Evolutionary conservation across 1,139 yeast species (phyloP).

Genomic region (Saccharomycopsis hybrid): DNA sequence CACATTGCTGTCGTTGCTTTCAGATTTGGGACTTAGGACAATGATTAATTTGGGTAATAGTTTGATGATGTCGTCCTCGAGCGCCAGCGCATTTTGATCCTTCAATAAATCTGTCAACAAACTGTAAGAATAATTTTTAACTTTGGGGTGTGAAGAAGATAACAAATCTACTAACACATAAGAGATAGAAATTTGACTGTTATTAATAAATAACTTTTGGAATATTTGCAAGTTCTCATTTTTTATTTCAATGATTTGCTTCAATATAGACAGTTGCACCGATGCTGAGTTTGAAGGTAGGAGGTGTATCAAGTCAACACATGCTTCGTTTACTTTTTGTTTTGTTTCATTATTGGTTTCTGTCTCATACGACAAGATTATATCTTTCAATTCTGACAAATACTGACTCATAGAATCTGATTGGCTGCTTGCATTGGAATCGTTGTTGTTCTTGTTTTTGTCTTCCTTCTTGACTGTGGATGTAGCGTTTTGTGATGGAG

Average conservation of each 20-base stretch:
- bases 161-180: constrained; percentile 15
- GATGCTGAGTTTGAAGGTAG: constrained; percentile 18
- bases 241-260: constrained; percentile 6
- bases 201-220: constrained; percentile 12
- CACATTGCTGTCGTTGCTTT: neutral
- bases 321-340: constrained; percentile 17
- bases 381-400: constrained; percentile 6
- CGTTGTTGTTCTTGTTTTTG: too few relatives aligned
- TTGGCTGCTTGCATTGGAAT: neutral
- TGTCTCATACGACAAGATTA: constrained; percentile 10
- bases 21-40: neutral
- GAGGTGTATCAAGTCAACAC: constrained; percentile 11
- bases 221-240: constrained; percentile 11
- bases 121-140: constrained; percentile 10
- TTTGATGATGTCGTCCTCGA: constrained; percentile 11
- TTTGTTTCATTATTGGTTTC: constrained; percentile 13
- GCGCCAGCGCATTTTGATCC: constrained; percentile 2
- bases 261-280: constrained; percentile 17
- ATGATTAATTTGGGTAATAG: constrained; percentile 7
- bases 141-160: neutral
- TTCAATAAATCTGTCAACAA: constrained; percentile 1
- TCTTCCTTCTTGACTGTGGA: neutral
- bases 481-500: neutral
- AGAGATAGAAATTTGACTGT: constrained; percentile 5
- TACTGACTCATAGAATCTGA: constrained; percentile 9